phyloP scores from a whole-genome alignment of 1,139 yeast genomes.

The Candida tropicalis region DNA sequence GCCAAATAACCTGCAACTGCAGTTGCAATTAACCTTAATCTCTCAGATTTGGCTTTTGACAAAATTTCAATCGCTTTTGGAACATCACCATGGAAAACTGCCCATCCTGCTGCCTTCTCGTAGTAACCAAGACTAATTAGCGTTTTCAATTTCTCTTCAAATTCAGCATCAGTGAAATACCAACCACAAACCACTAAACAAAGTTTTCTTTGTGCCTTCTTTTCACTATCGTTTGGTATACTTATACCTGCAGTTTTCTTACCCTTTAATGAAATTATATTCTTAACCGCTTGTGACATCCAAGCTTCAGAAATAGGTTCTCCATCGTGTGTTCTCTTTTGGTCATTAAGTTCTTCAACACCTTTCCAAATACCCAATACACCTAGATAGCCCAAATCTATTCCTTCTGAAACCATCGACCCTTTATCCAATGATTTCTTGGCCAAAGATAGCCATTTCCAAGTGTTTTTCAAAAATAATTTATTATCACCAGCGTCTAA shows the following conservation, averaged over 20 bases:
- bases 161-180: conserved; percentile 78
- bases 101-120: conserved; percentile 98
- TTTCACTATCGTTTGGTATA: conserved; percentile 50
- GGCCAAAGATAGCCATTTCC: conserved; percentile 88
- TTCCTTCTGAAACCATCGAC: conserved; percentile 63
- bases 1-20: conserved; percentile 94
- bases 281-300: conserved; percentile 47
- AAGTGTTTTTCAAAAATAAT: conserved; percentile 67
- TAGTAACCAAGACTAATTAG: conserved; percentile 62
- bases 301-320: conserved; percentile 43
- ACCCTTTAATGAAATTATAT: conserved; percentile 46
- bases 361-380: conserved; percentile 92
- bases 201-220: conserved; percentile 67
- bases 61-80: conserved; percentile 76
- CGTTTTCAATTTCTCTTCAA: conserved; percentile 66
- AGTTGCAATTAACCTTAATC: conserved; percentile 79
- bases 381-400: conserved; percentile 88
- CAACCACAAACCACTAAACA: conserved; percentile 90
- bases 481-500: conserved; percentile 57
- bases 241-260: conserved; percentile 49
- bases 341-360: conserved; percentile 58
- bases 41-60: conserved; percentile 58
- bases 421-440: conserved; percentile 68
- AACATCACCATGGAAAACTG: conserved; percentile 91
- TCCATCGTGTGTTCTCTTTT: conserved; percentile 48